phyloP scores from a whole-genome alignment of 106 monocot species.

The Hemerocallis citrina region DNA sequence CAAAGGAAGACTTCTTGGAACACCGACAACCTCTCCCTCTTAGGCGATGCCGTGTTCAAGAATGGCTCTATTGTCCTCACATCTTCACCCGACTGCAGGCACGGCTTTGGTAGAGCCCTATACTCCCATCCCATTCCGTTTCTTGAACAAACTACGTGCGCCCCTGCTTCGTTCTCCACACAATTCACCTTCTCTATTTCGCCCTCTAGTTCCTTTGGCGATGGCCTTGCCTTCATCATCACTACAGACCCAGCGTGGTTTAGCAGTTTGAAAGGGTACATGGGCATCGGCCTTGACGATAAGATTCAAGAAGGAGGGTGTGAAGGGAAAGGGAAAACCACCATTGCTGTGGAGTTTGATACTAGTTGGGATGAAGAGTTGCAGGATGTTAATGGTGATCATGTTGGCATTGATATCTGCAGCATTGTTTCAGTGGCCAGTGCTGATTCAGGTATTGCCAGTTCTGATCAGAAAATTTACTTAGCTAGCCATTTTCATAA shows the following conservation, averaged over 20 bases:
- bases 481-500: too few species aligned
- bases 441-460: not conserved
- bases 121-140: slow-evolving; percentile 23
- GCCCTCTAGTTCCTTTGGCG: slow-evolving; percentile 15
- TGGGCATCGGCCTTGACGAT: slow-evolving; percentile 20
- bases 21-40: slow-evolving; percentile 27
- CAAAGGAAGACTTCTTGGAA: not conserved
- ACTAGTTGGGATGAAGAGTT: slow-evolving; percentile 15
- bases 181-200: slow-evolving; percentile 29
- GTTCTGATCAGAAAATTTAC: too few species aligned
- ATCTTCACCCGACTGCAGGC: not conserved
- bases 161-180: slow-evolving; percentile 26
- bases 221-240: slow-evolving; percentile 36
- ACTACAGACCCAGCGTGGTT: too few species aligned
- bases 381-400: slow-evolving; percentile 29
- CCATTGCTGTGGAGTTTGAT: slow-evolving; percentile 42
- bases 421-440: slow-evolving; percentile 20
- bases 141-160: slow-evolving; percentile 9
- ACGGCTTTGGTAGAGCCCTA: slow-evolving; percentile 14
- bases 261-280: too few species aligned
- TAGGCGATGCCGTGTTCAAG: slow-evolving; percentile 24
- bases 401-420: slow-evolving; percentile 28
- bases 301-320: not conserved
- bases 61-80: slow-evolving; percentile 12
- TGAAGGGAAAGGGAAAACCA: not conserved